Conservation (phyloP, 768 basidiomycete species). For the Pholiota molesta region DNA sequence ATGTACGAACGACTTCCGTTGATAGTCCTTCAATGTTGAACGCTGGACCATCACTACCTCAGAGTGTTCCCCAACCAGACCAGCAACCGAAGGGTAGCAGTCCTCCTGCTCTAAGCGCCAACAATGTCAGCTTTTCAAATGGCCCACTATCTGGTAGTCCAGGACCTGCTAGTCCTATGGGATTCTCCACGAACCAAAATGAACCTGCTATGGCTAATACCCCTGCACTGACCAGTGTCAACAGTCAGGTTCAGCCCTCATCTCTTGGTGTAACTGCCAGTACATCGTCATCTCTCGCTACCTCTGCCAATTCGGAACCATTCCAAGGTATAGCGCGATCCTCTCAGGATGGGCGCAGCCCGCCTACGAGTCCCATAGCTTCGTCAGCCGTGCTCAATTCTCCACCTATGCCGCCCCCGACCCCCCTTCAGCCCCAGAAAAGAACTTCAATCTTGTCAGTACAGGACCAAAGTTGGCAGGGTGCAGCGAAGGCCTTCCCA, state of each 20-base stretch:
- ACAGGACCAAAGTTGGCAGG: constrained; percentile 5
- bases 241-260: constrained; percentile 14
- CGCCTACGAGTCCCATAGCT: constrained; percentile 8
- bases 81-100: background rate
- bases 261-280: constrained; percentile 12
- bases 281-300: constrained; percentile 13
- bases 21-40: constrained; percentile 22
- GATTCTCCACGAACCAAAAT: constrained; percentile 8
- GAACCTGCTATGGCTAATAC: background rate
- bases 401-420: background rate
- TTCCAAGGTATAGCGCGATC: constrained; percentile 1
- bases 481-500: background rate
- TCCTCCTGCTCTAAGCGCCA: background rate
- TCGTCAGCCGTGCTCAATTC: background rate
- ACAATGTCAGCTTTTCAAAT: constrained; percentile 11
- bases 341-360: constrained; percentile 3
- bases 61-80: constrained; percentile 10
- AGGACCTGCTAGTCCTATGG: constrained; percentile 11
- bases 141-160: constrained; percentile 20
- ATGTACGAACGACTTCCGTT: constrained; percentile 25
- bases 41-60: constrained; percentile 14
- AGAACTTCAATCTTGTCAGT: background rate
- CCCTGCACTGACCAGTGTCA: constrained; percentile 11
- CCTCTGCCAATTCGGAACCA: constrained; percentile 12
- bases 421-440: background rate